Evolutionary conservation across 352 stramenopile species (phyloP), one percentile per base, ranked within the genome.

Genomic region (Phytopythium mirpurense): DNA sequence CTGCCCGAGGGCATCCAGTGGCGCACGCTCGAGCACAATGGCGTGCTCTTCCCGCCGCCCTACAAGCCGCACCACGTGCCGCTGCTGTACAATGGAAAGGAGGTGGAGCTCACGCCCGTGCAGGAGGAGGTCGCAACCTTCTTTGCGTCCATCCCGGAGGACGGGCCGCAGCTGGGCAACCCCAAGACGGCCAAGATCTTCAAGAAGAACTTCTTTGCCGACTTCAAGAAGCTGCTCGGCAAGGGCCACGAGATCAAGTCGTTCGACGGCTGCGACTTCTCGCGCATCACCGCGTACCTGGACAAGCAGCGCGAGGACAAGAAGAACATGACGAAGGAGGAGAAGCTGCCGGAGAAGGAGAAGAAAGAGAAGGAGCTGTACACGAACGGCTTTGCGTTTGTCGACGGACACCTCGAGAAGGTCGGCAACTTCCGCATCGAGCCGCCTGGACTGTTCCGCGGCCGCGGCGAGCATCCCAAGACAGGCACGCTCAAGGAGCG

Each of bases 181-280:
- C 78, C 87, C 7, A 98, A 98, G 64, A 98, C 93, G 3, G 91
- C 87, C 56, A 89, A 96, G 67, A 98, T 98, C 21, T 99, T 99
- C 68, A 98, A 98, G 63, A 98, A 98, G 54, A 99, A 99, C 68
- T 99, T 99, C 67, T 99, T 99, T 58, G 72, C 76, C 2, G 97
- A 95, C 58, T 97, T 97, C 47, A 86, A 84, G 42, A 78, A 88
- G 34, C 67, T 92, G 15, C 70, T 99, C 10, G 96, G 95, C n/a
- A 96, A 92, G 40, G 72, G 72, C 10, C 95, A 99, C 67, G 72
- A 90, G 10, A 90, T 99, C 51, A 98, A 98, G 59, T 74, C 72
- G 16, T 98, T 99, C 59, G 85, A 97, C n/a, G 91, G 95, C 45
- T 99, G 94, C 58, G 95, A 99, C 72, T 99, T 99, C 77, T 92